These are phyloP conservation scores for Endoconidiophora polonica DNA, from an alignment of 2,329 filamentous ascomycete species.

Conservation along the genomic window DNA sequence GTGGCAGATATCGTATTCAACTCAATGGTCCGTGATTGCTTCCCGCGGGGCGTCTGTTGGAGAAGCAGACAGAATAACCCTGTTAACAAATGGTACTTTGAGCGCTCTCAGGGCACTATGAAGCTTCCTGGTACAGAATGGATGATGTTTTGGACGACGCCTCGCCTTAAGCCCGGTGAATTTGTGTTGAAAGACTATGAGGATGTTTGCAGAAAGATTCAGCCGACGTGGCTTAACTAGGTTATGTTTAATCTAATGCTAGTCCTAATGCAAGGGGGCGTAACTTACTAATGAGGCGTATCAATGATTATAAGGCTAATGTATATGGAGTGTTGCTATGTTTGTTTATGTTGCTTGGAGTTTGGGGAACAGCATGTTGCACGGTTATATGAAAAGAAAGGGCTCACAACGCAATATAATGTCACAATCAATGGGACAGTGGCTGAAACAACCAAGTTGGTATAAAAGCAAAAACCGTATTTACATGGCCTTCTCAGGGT, in stretches of 20 bases:
- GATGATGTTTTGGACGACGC: conserved; percentile 98
- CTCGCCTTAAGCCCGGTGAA: conserved; percentile 39
- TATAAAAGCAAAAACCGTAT: not conserved
- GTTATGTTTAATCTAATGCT: not conserved
- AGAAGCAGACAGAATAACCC: conserved; percentile 77
- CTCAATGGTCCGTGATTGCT: conserved; percentile 78
- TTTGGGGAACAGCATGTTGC: not conserved
- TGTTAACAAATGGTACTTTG: conserved; percentile 99
- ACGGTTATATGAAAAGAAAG: not conserved
- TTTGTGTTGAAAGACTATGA: conserved; percentile 52
- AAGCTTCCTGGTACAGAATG: conserved; percentile 71
- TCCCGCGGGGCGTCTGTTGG: conserved; percentile 84
- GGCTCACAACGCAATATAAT: not conserved
- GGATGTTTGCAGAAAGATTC: conserved; percentile 49
- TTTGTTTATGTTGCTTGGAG: not conserved
- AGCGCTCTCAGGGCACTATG: conserved; percentile 67
- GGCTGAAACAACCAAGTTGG: too few species aligned
- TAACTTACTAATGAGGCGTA: not conserved
- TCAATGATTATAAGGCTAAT: not conserved
- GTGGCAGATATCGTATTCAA: conserved; percentile 96
- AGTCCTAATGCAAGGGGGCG: not conserved
- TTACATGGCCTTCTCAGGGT: conserved; percentile 1
- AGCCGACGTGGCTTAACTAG: conserved; percentile 44
- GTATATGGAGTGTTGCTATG: not conserved
- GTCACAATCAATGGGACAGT: not conserved